These are phyloP conservation scores for Euphorbia pulcherrima DNA, from an alignment of 345 rosid genomes.

Conservation along the genomic window DNA sequence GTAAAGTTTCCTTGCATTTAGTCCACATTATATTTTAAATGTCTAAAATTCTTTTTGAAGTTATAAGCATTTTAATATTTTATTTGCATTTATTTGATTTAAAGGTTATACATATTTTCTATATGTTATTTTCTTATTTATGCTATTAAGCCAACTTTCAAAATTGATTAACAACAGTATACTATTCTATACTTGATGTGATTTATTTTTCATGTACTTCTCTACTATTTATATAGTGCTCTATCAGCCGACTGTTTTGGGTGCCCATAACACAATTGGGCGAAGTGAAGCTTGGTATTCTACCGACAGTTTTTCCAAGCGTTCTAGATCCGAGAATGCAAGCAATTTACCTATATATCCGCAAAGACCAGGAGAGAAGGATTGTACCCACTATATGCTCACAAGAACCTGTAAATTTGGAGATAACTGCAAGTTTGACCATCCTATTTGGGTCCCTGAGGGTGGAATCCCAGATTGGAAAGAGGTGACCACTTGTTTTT, in stretches of 20 bases:
- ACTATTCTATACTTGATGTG: conserved; percentile 40
- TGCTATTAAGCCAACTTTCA: conserved; percentile 10
- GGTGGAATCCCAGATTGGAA: conserved; percentile 99
- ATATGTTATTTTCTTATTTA: conserved; percentile 19
- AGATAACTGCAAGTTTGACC: conserved; percentile 98
- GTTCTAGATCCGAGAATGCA: conserved; percentile 78
- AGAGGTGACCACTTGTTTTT: conserved; percentile 91
- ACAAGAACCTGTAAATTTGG: conserved; percentile 99
- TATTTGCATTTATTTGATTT: conserved; percentile 13
- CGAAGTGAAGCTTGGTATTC: conserved; percentile 95
- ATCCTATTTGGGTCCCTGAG: conserved; percentile 99
- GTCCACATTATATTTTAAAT: neutral
- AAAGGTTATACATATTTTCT: conserved; percentile 5
- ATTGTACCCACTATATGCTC: conserved; percentile 98
- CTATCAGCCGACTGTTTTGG: conserved; percentile 78
- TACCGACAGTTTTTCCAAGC: conserved; percentile 72
- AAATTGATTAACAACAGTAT: conserved; percentile 34
- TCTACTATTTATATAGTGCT: conserved; percentile 83
- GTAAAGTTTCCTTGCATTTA: neutral
- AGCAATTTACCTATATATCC: conserved; percentile 86
- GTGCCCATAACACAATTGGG: conserved; percentile 79
- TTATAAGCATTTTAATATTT: conserved; percentile 6
- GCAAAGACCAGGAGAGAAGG: conserved; percentile 96
- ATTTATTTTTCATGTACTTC: conserved; percentile 42
- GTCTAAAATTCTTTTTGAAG: neutral